Conservation (phyloP, 352 stramenopile species). For the Aphanomyces cochlioides region DNA sequence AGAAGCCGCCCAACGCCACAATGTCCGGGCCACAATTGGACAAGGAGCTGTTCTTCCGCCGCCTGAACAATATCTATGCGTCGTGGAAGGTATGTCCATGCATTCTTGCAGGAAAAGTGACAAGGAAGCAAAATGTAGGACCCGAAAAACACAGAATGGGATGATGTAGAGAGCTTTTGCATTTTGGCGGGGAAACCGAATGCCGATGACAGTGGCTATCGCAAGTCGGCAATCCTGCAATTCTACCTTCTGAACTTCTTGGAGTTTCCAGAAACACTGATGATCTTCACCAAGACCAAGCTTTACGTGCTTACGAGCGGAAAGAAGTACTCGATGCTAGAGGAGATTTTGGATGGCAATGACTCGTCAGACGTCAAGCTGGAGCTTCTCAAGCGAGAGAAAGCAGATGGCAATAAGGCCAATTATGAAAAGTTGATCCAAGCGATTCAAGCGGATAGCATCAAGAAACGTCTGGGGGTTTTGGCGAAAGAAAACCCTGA, state of each 20-base stretch:
- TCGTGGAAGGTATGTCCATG: constrained; percentile 49
- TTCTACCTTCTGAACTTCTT: constrained; percentile 89
- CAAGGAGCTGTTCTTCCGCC: constrained; percentile 71
- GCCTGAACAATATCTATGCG: constrained; percentile 67
- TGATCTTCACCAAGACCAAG: constrained; percentile 83
- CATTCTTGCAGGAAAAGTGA: not conserved
- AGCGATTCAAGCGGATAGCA: constrained; percentile 56
- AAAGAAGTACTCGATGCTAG: constrained; percentile 86
- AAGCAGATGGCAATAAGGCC: constrained; percentile 67
- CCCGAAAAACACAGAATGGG: constrained; percentile 51
- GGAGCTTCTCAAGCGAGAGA: constrained; percentile 82
- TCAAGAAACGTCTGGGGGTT: constrained; percentile 65
- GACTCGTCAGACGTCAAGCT: constrained; percentile 66
- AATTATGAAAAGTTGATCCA: constrained; percentile 73
- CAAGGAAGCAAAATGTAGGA: constrained; percentile 33
- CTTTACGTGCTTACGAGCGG: constrained; percentile 83
- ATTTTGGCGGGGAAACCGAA: constrained; percentile 77
- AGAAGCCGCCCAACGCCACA: not conserved
- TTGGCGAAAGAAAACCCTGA: constrained; percentile 84
- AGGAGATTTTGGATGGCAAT: constrained; percentile 65
- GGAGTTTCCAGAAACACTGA: constrained; percentile 90
- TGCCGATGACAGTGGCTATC: constrained; percentile 82
- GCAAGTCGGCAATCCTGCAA: constrained; percentile 86
- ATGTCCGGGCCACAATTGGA: constrained; percentile 47
- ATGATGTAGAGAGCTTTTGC: constrained; percentile 61